phyloP scores from a whole-genome alignment of 2,329 filamentous ascomycete species.

The Elsinoe australis region DNA sequence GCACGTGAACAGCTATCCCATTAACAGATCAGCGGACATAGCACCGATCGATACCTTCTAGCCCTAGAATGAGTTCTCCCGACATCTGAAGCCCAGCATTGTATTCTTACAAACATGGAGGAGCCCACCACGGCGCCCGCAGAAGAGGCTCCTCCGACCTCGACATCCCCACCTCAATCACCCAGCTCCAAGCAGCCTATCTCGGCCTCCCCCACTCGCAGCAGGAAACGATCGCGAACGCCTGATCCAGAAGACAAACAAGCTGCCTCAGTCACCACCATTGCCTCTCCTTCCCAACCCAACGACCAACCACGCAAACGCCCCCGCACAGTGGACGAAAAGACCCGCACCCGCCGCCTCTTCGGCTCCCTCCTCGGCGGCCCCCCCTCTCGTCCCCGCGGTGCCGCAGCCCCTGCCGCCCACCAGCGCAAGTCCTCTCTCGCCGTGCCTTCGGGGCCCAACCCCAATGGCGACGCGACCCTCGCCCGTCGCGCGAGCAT shows the following conservation, averaged over 20 bases:
- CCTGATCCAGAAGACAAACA: background rate
- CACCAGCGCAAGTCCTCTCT: background rate
- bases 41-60: background rate
- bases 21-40: too few species aligned
- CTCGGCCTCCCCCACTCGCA: background rate
- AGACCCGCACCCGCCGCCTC: constrained; percentile 72
- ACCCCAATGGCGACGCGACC: background rate
- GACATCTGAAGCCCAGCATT: background rate
- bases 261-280: background rate
- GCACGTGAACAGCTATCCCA: background rate
- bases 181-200: constrained; percentile 4
- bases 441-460: background rate
- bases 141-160: constrained; percentile 11
- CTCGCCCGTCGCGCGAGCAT: background rate
- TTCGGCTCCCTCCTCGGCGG: constrained; percentile 67
- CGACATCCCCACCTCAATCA: constrained; percentile 9
- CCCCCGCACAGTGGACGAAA: constrained; percentile 53
- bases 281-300: background rate
- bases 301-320: constrained; percentile 4
- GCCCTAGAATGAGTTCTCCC: background rate
- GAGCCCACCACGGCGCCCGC: constrained; percentile 4
- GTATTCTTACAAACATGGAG: background rate
- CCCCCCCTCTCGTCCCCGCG: constrained; percentile 42
- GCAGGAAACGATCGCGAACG: constrained; percentile 2
- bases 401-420: constrained; percentile 44